Base-by-base conservation (phyloP, 768 basidiomycete species). In the Hortiboletus flavorubellus region DNA sequence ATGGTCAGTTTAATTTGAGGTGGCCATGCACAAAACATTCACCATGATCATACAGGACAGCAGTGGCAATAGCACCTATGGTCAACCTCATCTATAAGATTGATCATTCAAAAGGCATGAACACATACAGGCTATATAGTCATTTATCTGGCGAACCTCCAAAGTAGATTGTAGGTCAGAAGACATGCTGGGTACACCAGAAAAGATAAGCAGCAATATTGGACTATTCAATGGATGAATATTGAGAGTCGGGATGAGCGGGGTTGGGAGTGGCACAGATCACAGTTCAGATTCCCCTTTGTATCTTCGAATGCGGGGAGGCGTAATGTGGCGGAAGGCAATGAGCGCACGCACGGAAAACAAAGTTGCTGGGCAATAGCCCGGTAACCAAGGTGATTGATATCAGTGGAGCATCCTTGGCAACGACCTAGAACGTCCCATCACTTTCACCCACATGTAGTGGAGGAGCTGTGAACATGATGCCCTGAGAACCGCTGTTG, bases 31-130 rank as follows among this genome's bases (percentile, higher is more conserved):
- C 4, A 3, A 11, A 21, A 1, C 0, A 23, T n/a, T 54, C 30
- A 54, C 56, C 5, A 8, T 51, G 59, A 26, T 60, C 59, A 15
- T 60, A 60, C 18, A 30, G 23, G 0, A 51, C 46, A 16, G 23
- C 35, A 26, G 35, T 34, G 2, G 31, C 11, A 4, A 34, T 3
- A 1, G 15, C 1, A 18, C 58, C 56, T 59, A 8, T 0, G 6
- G 5, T n/a, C 34, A 11, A 34, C 10, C 12, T 8, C 1, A 11
- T 38, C 5, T 5, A 12, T 59, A 5, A 43, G 47, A 43, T 35
- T 2, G 4, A 29, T 29, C 2, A 9, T 42, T 39, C 5, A 0
- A 12, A 7, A 11, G 14, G 29, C 0, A 16, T 7, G 8, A 37
- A 8, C 1, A 8, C 26, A 2, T 12, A 59, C 55, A 4, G 16